Percentiles rank a stretch among this genome's conserved stretches.
phyloP scores from a whole-genome alignment of 441 rosid species.

The Theobroma grandiflorum region DNA sequence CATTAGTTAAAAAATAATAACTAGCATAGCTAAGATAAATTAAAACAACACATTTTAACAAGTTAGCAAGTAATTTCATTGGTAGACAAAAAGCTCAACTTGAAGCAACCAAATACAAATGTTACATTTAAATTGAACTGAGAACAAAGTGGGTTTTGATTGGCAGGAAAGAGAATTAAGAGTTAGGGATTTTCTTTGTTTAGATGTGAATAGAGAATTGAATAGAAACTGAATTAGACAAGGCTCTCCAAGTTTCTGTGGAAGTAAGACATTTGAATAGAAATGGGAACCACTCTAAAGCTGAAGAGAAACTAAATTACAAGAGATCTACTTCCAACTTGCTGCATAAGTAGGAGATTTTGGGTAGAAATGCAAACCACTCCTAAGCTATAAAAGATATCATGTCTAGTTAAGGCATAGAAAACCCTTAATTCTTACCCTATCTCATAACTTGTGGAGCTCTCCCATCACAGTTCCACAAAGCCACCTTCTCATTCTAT shows the following conservation, averaged over 20 bases:
- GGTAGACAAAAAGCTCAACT: not conserved
- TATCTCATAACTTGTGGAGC: not conserved
- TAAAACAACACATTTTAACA: not conserved
- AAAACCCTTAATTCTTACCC: not conserved
- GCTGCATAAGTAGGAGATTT: not conserved
- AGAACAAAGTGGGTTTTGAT: not conserved
- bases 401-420: not conserved
- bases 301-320: not conserved
- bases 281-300: not conserved
- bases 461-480: not conserved
- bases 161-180: not conserved
- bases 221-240: not conserved
- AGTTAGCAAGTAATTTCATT: not conserved
- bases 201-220: not conserved
- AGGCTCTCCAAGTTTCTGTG: not conserved
- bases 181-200: not conserved
- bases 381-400: not conserved
- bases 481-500: not conserved
- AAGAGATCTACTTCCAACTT: not conserved
- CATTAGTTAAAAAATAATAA: slow-evolving; percentile 2
- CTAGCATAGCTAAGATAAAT: slow-evolving; percentile 15
- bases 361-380: not conserved
- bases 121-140: not conserved
- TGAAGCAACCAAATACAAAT: too few relatives aligned
- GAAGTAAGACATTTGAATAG: not conserved